Evolutionary conservation across 495 filamentous ascomycete species (phyloP).

Genomic region (Hypoxylon subgilvum): DNA sequence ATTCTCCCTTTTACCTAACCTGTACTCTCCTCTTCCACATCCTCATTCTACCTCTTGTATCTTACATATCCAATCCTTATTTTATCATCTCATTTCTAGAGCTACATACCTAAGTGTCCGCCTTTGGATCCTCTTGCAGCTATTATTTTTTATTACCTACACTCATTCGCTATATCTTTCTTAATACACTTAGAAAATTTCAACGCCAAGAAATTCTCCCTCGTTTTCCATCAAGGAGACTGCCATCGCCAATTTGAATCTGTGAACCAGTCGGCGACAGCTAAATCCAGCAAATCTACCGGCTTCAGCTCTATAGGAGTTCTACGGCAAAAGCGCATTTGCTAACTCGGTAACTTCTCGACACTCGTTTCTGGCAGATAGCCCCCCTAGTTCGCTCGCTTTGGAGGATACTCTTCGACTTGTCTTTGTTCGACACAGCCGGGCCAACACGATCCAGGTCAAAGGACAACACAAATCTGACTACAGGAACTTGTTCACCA

Average conservation of each 20-base stretch:
- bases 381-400: conserved; percentile 45
- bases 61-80: conserved; percentile 45
- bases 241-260: conserved; percentile 6
- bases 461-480: conserved; percentile 26
- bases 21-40: conserved; percentile 40
- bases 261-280: conserved; percentile 22
- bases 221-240: conserved; percentile 16
- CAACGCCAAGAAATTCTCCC: conserved; percentile 26
- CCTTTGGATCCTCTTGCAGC: conserved; percentile 38
- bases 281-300: conserved; percentile 11
- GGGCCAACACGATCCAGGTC: conserved; percentile 30
- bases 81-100: conserved; percentile 32
- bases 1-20: conserved; percentile 21
- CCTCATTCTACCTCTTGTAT: conserved; percentile 45
- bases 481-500: conserved; percentile 16
- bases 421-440: conserved; percentile 42
- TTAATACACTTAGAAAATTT: conserved; percentile 42
- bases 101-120: conserved; percentile 20
- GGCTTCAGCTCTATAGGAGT: conserved; percentile 6
- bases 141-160: conserved; percentile 45
- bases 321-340: conserved; percentile 29
- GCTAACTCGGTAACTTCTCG: conserved; percentile 28
- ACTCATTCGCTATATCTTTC: conserved; percentile 47
- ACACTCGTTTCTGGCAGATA: conserved; percentile 43
- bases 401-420: conserved; percentile 43